These are phyloP conservation scores for Termitomyces sp. DNA, from an alignment of 768 basidiomycete species.

Conservation along the genomic window DNA sequence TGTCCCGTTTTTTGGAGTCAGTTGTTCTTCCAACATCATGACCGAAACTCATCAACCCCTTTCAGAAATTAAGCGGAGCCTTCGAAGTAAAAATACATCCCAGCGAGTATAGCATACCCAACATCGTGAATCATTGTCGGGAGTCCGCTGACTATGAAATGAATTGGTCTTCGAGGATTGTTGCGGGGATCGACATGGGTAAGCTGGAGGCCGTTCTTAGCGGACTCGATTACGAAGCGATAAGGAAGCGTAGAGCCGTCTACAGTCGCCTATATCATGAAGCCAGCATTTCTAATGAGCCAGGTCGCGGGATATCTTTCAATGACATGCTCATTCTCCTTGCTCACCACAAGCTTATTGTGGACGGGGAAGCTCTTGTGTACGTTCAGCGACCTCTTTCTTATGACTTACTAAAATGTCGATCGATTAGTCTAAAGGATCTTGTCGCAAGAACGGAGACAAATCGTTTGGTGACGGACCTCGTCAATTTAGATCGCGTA, in stretches of 20 bases:
- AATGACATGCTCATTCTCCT: conserved; percentile 82
- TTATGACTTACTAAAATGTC: not conserved
- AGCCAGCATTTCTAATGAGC: conserved; percentile 67
- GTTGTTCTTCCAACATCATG: conserved; percentile 20
- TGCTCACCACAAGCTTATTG: conserved; percentile 88
- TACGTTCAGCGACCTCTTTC: conserved; percentile 32
- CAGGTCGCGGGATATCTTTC: conserved; percentile 82
- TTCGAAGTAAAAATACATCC: conserved; percentile 90
- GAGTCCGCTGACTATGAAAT: conserved; percentile 28
- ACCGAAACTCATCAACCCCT: not conserved
- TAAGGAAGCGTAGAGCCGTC: conserved; percentile 60
- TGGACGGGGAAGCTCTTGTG: conserved; percentile 85
- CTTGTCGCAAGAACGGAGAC: conserved; percentile 70
- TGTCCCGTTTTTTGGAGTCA: conserved; percentile 75
- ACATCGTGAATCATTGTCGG: conserved; percentile 49
- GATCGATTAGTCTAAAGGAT: conserved; percentile 62
- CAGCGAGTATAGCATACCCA: conserved; percentile 52
- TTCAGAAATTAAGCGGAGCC: conserved; percentile 73
- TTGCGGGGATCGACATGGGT: conserved; percentile 54
- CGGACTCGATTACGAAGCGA: conserved; percentile 56
- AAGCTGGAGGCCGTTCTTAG: conserved; percentile 55
- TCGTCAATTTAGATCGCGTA: conserved; percentile 82
- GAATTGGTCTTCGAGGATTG: conserved; percentile 26
- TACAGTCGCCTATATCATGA: conserved; percentile 85
- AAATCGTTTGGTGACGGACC: conserved; percentile 74